Evolutionary conservation across 179 eudicot species (phyloP).

Genomic region (Heliamphora ciliata): DNA sequence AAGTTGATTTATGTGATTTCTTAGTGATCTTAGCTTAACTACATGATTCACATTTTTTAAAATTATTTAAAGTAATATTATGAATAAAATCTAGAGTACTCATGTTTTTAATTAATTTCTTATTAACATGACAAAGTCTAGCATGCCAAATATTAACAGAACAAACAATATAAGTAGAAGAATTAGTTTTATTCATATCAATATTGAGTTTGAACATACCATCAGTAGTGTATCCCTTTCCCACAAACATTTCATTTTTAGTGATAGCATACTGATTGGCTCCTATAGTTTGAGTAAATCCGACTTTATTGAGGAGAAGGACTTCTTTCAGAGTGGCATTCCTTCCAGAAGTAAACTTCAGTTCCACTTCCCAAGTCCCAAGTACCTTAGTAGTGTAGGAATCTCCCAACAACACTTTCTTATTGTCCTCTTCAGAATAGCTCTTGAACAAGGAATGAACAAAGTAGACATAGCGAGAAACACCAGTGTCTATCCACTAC

Average conservation of each 20-base stretch:
- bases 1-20: background rate
- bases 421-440: background rate
- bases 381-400: conserved; percentile 3
- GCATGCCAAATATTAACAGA: no score
- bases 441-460: conserved; percentile 11
- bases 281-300: no score
- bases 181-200: background rate
- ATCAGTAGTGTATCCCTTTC: conserved; percentile 19
- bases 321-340: conserved; percentile 1
- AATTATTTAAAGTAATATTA: no score
- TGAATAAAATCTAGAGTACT: background rate
- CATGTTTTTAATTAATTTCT: background rate
- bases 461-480: conserved; percentile 14
- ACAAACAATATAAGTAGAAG: no score
- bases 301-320: conserved; percentile 7
- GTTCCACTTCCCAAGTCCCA: conserved; percentile 1
- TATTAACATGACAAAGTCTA: conserved; percentile 1
- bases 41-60: background rate
- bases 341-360: conserved; percentile 5
- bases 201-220: conserved; percentile 17
- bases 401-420: conserved; percentile 18
- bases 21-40: background rate
- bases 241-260: conserved; percentile 11
- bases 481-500: conserved; percentile 23
- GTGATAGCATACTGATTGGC: conserved; percentile 5